These are phyloP conservation scores for Phytophthora cajani DNA, from an alignment of 352 stramenopile species.

Conservation along the genomic window DNA sequence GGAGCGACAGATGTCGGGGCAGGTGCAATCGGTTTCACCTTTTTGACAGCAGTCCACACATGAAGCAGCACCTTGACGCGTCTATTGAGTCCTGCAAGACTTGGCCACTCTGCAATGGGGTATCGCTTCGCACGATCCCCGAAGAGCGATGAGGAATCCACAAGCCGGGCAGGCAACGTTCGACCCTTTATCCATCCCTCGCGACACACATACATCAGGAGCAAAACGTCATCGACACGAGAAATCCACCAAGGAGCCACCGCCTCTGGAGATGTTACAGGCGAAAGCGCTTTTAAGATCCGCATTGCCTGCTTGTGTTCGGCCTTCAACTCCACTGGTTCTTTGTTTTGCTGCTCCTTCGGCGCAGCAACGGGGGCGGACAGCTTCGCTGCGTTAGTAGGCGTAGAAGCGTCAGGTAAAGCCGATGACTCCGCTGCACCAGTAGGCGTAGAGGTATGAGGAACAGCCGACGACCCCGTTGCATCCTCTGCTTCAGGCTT, in stretches of 20 bases:
- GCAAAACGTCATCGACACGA: conserved; percentile 73
- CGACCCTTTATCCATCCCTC: conserved; percentile 77
- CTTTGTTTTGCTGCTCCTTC: conserved; percentile 2
- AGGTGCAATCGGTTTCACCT: conserved; percentile 15
- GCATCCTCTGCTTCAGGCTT: conserved; percentile 2
- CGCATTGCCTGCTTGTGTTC: conserved; percentile 51
- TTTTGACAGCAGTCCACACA: conserved; percentile 46
- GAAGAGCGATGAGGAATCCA: conserved; percentile 64
- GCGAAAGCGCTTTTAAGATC: conserved; percentile 50
- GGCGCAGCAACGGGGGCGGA: not conserved
- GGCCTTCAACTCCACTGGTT: conserved; percentile 8
- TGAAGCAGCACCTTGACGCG: conserved; percentile 61
- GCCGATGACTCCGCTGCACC: not conserved
- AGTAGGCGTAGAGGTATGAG: not conserved
- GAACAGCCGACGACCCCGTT: not conserved
- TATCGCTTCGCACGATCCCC: conserved; percentile 47
- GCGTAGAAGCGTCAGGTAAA: not conserved
- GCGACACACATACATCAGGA: conserved; percentile 73
- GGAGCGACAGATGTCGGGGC: conserved; percentile 8
- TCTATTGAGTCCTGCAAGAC: conserved; percentile 52
- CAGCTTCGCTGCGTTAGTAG: not conserved
- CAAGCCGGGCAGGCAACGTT: conserved; percentile 40
- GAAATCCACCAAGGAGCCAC: conserved; percentile 83
- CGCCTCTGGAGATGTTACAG: conserved; percentile 33
- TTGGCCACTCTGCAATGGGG: conserved; percentile 50